Percentiles rank a stretch among this genome's conserved stretches.
These are phyloP conservation scores for Tylopilus balloui DNA, from an alignment of 768 basidiomycete species.

Conservation along the genomic window DNA sequence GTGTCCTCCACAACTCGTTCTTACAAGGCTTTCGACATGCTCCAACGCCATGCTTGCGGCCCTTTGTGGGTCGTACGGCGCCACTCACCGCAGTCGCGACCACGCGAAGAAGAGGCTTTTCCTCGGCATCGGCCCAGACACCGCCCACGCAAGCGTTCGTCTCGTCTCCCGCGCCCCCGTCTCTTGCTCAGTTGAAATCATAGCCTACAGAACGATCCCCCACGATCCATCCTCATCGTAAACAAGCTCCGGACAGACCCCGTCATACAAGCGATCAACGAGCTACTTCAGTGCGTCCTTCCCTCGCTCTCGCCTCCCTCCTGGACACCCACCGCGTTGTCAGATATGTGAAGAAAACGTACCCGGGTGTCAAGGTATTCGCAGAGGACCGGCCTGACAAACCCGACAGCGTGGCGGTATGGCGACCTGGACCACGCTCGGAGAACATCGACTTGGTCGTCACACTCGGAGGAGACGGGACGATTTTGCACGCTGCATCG, in stretches of 20 bases:
- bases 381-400: slow-evolving; percentile 65
- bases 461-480: slow-evolving; percentile 92
- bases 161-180: slow-evolving; percentile 4
- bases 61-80: background rate
- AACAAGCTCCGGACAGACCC: slow-evolving; percentile 78
- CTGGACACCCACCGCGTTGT: slow-evolving; percentile 1
- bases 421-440: slow-evolving; percentile 51
- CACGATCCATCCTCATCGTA: slow-evolving; percentile 67
- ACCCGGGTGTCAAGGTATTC: slow-evolving; percentile 60
- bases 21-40: slow-evolving; percentile 6
- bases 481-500: slow-evolving; percentile 89
- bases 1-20: slow-evolving; percentile 23
- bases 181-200: slow-evolving; percentile 25
- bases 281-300: slow-evolving; percentile 58
- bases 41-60: slow-evolving; percentile 2
- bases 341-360: slow-evolving; percentile 55
- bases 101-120: slow-evolving; percentile 12
- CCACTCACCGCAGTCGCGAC: background rate
- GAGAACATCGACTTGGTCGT: slow-evolving; percentile 80
- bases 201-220: slow-evolving; percentile 35
- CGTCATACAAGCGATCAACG: slow-evolving; percentile 71
- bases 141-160: slow-evolving; percentile 19
- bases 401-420: slow-evolving; percentile 58
- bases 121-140: slow-evolving; percentile 8
- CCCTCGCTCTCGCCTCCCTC: background rate